Conservation (phyloP, 73 alveolate genomes). For the Urostyla sp. region DNA sequence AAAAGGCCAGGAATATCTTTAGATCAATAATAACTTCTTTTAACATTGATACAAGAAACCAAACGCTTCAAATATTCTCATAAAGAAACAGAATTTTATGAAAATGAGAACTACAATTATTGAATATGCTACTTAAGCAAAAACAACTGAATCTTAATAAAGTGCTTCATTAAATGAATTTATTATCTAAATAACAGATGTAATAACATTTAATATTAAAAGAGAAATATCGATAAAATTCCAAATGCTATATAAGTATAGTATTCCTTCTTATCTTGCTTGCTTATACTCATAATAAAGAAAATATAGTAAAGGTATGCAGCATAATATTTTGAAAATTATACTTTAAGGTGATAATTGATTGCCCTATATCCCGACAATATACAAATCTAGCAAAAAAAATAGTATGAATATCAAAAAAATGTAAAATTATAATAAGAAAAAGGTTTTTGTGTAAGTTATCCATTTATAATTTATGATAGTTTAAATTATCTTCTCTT, state of each 20-base stretch:
- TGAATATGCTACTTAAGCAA: not conserved
- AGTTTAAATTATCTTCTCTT: not conserved
- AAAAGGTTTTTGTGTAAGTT: conserved; percentile 16
- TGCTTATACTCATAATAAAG: not conserved
- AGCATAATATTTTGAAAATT: not conserved
- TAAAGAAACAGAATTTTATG: conserved; percentile 24
- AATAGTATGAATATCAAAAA: not conserved
- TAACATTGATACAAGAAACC: conserved; percentile 21
- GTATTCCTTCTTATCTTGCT: not conserved
- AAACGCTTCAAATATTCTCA: conserved; percentile 31
- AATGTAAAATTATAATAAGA: not conserved
- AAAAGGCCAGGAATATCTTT: conserved; percentile 4
- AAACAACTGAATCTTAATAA: not conserved
- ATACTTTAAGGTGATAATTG: not conserved
- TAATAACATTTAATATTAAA: not conserved
- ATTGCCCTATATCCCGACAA: not conserved
- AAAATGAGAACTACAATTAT: not conserved
- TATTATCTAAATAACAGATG: not conserved
- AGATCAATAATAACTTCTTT: conserved; percentile 1
- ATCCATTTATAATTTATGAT: conserved; percentile 25
- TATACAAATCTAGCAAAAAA: not conserved
- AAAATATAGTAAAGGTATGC: not conserved
- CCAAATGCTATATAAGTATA: not conserved
- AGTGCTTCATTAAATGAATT: too few species aligned
- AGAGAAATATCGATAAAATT: not conserved